Conservation (phyloP, 2,329 filamentous ascomycete species). For the Phaeosphaeria sp. region DNA sequence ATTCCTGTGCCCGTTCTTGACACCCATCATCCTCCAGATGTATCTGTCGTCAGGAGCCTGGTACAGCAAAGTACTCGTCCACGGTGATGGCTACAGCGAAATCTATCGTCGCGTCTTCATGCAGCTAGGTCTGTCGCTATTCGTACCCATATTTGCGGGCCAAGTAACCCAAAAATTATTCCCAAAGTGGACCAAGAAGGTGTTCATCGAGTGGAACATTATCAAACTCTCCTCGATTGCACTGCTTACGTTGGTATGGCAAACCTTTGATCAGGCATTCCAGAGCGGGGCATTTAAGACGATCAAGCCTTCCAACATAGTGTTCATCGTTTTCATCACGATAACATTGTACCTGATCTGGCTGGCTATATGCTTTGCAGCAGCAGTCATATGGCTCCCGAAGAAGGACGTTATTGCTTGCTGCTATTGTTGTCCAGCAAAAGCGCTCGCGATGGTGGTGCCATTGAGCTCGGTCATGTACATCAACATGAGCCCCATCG, state of each 20-base stretch:
- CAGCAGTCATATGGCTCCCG: conserved; percentile 61
- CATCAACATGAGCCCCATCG: conserved; percentile 59
- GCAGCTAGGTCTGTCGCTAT: conserved; percentile 71
- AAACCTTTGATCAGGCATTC: conserved; percentile 71
- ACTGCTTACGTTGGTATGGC: conserved; percentile 64
- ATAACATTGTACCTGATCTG: conserved; percentile 69
- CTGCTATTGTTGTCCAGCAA: conserved; percentile 76
- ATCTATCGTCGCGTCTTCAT: conserved; percentile 73
- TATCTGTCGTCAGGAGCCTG: conserved; percentile 62
- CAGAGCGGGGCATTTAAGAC: conserved; percentile 66
- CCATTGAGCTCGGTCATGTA: conserved; percentile 74
- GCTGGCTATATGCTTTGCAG: conserved; percentile 65
- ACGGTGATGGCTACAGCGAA: conserved; percentile 58
- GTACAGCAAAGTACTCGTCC: conserved; percentile 64
- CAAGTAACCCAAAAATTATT: conserved; percentile 66
- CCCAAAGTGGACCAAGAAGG: conserved; percentile 59
- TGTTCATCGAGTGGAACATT: conserved; percentile 57
- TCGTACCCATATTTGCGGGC: conserved; percentile 68
- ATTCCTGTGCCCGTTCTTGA: conserved; percentile 70
- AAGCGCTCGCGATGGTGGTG: conserved; percentile 74
- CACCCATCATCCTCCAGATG: conserved; percentile 68
- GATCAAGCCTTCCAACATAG: conserved; percentile 65
- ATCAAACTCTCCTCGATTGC: conserved; percentile 54
- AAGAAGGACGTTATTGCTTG: conserved; percentile 71
- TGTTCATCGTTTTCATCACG: conserved; percentile 73